A percentile compares a stretch with the other conserved stretches of the same genome.
phyloP scores from a whole-genome alignment of 2,329 filamentous ascomycete species.

The Neonectria punicea region DNA sequence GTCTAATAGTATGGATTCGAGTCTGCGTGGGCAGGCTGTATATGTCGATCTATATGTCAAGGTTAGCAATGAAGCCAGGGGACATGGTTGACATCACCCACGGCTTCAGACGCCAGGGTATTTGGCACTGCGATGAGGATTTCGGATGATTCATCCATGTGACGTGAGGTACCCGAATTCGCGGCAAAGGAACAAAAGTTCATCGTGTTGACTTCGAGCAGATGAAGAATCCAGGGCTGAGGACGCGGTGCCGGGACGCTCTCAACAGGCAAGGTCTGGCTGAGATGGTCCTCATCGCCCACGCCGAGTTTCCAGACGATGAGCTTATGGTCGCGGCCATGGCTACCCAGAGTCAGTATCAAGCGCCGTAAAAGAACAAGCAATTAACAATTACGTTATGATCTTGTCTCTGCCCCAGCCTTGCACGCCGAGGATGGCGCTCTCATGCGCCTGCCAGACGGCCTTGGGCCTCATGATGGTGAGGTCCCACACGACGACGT shows the following conservation, averaged over 20 bases:
- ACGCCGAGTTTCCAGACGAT: slow-evolving; percentile 81
- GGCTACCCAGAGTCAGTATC: slow-evolving; percentile 61
- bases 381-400: slow-evolving; percentile 75
- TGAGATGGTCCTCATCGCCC: slow-evolving; percentile 71
- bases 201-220: slow-evolving; percentile 87
- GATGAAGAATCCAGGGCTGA: slow-evolving; percentile 86
- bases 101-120: slow-evolving; percentile 76
- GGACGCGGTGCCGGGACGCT: slow-evolving; percentile 58
- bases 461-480: slow-evolving; percentile 81
- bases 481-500: slow-evolving; percentile 86
- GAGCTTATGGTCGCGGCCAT: slow-evolving; percentile 89
- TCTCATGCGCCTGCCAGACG: slow-evolving; percentile 88
- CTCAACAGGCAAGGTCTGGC: slow-evolving; percentile 78
- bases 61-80: slow-evolving; percentile 8
- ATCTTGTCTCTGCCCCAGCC: slow-evolving; percentile 78
- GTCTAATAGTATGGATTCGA: slow-evolving; percentile 69
- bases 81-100: slow-evolving; percentile 42
- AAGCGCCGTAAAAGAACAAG: background rate
- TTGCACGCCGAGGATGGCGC: slow-evolving; percentile 78
- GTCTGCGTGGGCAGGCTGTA: slow-evolving; percentile 81
- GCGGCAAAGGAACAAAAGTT: slow-evolving; percentile 91
- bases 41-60: slow-evolving; percentile 73
- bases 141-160: slow-evolving; percentile 46
- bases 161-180: slow-evolving; percentile 54
- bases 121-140: slow-evolving; percentile 85